Conservation (phyloP, 2,329 filamentous ascomycete species). For the Neurospora crassa region DNA sequence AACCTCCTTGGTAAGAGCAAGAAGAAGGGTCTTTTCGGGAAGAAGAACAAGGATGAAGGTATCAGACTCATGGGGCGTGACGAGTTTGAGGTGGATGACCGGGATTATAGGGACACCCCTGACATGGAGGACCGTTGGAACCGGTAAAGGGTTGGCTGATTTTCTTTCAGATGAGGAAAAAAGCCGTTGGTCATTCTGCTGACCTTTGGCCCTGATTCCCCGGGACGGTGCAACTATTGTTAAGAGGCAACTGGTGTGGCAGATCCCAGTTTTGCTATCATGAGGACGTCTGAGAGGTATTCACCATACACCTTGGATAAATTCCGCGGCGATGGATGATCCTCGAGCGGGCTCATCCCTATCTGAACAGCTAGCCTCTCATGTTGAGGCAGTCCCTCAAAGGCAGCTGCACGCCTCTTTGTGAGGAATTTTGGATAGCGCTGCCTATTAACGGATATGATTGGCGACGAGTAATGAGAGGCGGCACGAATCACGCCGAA, state of each 20-base stretch:
- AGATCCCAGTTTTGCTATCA: neutral
- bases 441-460: neutral
- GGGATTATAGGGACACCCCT: slow-evolving; percentile 17
- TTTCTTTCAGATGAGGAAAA: neutral
- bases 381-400: neutral
- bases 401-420: neutral
- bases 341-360: neutral
- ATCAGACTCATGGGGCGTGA: slow-evolving; percentile 36
- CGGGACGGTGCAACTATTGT: neutral
- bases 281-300: neutral
- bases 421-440: neutral
- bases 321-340: neutral
- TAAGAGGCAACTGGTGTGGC: neutral
- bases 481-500: neutral
- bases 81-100: slow-evolving; percentile 8
- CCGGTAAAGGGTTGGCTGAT: neutral
- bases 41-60: slow-evolving; percentile 27
- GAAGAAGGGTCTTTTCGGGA: slow-evolving; percentile 23
- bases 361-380: neutral
- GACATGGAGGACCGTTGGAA: neutral
- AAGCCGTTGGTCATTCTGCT: neutral
- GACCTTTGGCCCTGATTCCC: neutral
- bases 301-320: neutral
- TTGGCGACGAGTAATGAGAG: neutral
- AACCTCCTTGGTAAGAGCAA: slow-evolving; percentile 31